phyloP scores from a whole-genome alignment of 2,329 filamentous ascomycete genomes.

The Hymenoscyphus fraxineus region DNA sequence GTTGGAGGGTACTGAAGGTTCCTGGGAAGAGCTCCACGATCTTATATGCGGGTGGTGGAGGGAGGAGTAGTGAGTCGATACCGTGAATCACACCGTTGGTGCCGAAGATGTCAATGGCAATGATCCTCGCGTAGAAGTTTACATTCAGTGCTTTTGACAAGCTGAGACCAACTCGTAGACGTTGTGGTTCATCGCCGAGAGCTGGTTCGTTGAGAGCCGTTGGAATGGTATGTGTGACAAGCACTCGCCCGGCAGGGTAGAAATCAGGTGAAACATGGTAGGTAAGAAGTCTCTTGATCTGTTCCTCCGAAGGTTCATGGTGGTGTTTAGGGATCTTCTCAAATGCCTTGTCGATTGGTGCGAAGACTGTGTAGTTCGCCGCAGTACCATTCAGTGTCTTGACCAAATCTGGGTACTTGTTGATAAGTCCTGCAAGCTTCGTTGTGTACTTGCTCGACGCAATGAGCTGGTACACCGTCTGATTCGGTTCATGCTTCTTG shows the following conservation, averaged over 20 bases:
- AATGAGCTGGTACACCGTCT: constrained; percentile 78
- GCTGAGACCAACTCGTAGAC: constrained; percentile 64
- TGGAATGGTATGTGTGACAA: constrained; percentile 70
- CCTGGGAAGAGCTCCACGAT: constrained; percentile 64
- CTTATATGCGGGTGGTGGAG: constrained; percentile 61
- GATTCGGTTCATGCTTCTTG: constrained; percentile 32
- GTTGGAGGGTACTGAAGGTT: constrained; percentile 73
- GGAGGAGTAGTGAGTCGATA: constrained; percentile 70
- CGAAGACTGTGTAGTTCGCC: constrained; percentile 76
- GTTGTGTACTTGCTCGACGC: constrained; percentile 71
- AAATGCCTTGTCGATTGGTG: constrained; percentile 74
- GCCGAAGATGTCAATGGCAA: constrained; percentile 66
- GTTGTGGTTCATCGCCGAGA: constrained; percentile 65
- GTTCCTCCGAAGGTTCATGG: constrained; percentile 62
- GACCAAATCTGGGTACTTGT: constrained; percentile 68
- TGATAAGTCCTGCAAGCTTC: constrained; percentile 71
- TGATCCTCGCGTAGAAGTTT: constrained; percentile 72
- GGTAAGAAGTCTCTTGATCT: constrained; percentile 62
- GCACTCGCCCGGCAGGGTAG: constrained; percentile 63
- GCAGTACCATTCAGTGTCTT: constrained; percentile 69
- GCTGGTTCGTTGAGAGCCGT: constrained; percentile 57
- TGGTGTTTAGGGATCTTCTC: constrained; percentile 50
- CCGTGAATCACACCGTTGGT: constrained; percentile 81
- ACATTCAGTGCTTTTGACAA: constrained; percentile 59
- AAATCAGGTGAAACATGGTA: constrained; percentile 73